A percentile compares a stretch with the other conserved stretches of the same genome.
Conservation (phyloP, 2,329 filamentous ascomycete genomes). For the Fusarium pseudonygamai region DNA sequence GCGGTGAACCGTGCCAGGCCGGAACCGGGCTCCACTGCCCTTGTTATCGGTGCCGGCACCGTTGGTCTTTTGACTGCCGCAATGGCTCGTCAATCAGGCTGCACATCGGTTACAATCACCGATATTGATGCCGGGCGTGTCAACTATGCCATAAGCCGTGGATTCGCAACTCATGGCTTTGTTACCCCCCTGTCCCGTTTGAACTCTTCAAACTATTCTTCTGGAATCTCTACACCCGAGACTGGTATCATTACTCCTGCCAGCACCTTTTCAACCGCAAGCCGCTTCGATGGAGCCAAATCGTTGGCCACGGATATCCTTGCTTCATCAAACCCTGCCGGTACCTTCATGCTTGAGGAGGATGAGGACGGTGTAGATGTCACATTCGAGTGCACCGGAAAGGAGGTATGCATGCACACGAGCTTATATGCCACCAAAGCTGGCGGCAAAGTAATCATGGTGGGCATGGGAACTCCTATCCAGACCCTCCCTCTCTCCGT, state of each 20-base stretch:
- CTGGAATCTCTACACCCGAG: slow-evolving; percentile 59
- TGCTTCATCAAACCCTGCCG: slow-evolving; percentile 47
- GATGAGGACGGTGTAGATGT: slow-evolving; percentile 75
- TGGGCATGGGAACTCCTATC: slow-evolving; percentile 82
- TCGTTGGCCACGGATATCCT: slow-evolving; percentile 60
- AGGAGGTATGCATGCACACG: slow-evolving; percentile 78
- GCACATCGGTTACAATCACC: slow-evolving; percentile 66
- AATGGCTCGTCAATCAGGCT: slow-evolving; percentile 69
- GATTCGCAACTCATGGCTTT: slow-evolving; percentile 69
- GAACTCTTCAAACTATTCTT: slow-evolving; percentile 55
- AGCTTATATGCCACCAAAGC: slow-evolving; percentile 76
- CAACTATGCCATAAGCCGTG: slow-evolving; percentile 65
- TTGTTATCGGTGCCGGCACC: slow-evolving; percentile 73
- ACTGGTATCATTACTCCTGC: slow-evolving; percentile 53
- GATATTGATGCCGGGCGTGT: slow-evolving; percentile 70
- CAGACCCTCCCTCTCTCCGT: slow-evolving; percentile 79
- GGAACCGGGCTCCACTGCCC: slow-evolving; percentile 62
- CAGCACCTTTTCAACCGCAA: slow-evolving; percentile 57
- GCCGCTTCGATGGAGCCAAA: slow-evolving; percentile 62
- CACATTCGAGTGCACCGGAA: slow-evolving; percentile 81
- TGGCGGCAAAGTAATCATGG: slow-evolving; percentile 78
- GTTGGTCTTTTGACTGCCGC: slow-evolving; percentile 71
- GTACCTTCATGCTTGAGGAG: slow-evolving; percentile 55
- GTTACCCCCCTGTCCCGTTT: slow-evolving; percentile 59
- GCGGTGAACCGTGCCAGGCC: slow-evolving; percentile 65